Base-by-base conservation (phyloP, 2,329 filamentous ascomycete genomes). In the Colletotrichum orbiculare region DNA sequence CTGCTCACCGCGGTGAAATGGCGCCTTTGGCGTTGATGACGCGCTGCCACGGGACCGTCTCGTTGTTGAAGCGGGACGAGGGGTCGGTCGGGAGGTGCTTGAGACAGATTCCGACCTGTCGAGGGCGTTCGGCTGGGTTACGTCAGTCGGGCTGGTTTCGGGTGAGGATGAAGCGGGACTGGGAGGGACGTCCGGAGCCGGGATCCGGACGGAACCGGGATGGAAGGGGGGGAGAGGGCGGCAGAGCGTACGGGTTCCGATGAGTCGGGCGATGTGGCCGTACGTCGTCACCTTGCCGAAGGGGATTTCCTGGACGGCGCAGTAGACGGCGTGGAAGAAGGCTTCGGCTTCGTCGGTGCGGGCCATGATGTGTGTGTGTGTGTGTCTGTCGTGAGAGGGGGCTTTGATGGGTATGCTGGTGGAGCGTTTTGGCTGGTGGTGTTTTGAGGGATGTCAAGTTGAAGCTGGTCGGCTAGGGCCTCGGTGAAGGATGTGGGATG, bases 11-110 rank as follows among this genome's bases (percentile, higher is more conserved):
- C 8, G 91, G 91, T 48, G 94, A 97, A 70, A 98, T 96, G 64
- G 88, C 82, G 25, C 95, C 94, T 77, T 92, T 95, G 12, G 92
- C 82, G 76, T 95, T 97, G 74, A 98, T 91, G 65, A 98, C 92
- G 63, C 96, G 84, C 81, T 98, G 95, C 95, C 95, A 98, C 0
- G 95, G 95, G 4, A 98, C 95, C 69, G 91, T 97, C 33, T 81
- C 82, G 64, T 85, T 82, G 76, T 97, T 90, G 79, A 91, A 96
- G 62, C 78, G 82, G 60, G 74, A 69, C 0, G 79, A 75, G 0
- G 81, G 71, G 62, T 86, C 82, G 7, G 79, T 73, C 1, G 94
- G 87, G 11, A 98, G 87, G 74, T 97, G 90, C 76, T 97, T 97
- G 34, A 98, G 86, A 76, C 92, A 96, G 50, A 96, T 84, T 57